A percentile compares a stretch with the other conserved stretches of the same genome.
Conservation (phyloP, 495 filamentous ascomycete genomes). For the Xylaria intraflava region DNA sequence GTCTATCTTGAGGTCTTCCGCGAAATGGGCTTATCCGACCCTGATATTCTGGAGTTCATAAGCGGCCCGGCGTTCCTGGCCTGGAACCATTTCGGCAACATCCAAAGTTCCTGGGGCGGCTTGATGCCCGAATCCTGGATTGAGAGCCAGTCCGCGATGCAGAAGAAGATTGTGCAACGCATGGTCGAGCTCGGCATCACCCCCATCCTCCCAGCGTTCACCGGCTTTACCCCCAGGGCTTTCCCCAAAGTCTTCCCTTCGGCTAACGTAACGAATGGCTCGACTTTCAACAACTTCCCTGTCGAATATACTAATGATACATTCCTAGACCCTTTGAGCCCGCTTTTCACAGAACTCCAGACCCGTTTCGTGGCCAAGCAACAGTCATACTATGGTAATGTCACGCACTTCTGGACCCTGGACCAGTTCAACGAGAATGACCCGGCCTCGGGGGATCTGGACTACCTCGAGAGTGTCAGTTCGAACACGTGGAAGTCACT, state of each 20-base stretch:
- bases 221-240: conserved; percentile 41
- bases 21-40: conserved; percentile 41
- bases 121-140: conserved; percentile 41
- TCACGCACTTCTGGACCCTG: conserved; percentile 46
- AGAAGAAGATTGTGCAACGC: conserved; percentile 42
- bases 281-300: conserved; percentile 40
- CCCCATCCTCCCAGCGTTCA: conserved; percentile 43
- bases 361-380: conserved; percentile 45
- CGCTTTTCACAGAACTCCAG: conserved; percentile 40
- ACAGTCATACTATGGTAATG: conserved; percentile 40
- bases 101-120: conserved; percentile 46
- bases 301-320: conserved; percentile 41
- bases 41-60: conserved; percentile 40
- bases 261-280: conserved; percentile 42
- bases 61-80: conserved; percentile 48
- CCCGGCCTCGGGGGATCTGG: conserved; percentile 41
- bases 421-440: conserved; percentile 52
- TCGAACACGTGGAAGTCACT: conserved; percentile 39
- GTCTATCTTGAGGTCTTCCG: conserved; percentile 44
- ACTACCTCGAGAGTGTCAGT: conserved; percentile 43
- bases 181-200: conserved; percentile 52
- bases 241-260: conserved; percentile 37
- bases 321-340: conserved; percentile 46
- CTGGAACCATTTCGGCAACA: conserved; percentile 54
- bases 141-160: conserved; percentile 39